phyloP scores from a whole-genome alignment of 2,329 filamentous ascomycete species.

The Arthrobotrys megalospora region DNA sequence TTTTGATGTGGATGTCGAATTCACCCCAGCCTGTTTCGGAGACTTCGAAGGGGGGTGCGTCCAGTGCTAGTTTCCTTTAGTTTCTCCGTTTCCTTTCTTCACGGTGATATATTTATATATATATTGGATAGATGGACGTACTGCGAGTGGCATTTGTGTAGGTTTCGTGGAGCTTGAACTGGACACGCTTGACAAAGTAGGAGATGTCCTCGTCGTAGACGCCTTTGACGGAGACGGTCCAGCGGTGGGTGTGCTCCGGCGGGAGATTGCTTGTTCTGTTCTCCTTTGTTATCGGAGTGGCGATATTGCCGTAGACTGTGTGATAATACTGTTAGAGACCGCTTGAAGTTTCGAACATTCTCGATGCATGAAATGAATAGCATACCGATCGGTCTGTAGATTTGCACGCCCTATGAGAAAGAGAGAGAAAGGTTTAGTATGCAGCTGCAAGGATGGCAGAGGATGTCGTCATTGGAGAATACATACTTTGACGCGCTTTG shows the following conservation, averaged over 20 bases:
- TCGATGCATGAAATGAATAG: background rate
- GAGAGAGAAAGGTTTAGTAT: too few relatives aligned
- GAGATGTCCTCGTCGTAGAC: slow-evolving; percentile 91
- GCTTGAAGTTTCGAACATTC: too few relatives aligned
- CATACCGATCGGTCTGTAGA: slow-evolving; percentile 62
- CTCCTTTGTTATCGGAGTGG: slow-evolving; percentile 81
- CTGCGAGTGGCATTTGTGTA: slow-evolving; percentile 90
- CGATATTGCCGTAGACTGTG: slow-evolving; percentile 76
- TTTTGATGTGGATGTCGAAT: slow-evolving; percentile 94
- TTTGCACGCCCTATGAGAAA: slow-evolving; percentile 59
- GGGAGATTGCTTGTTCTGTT: slow-evolving; percentile 83
- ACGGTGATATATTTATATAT: background rate
- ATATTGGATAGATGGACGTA: slow-evolving; percentile 40
- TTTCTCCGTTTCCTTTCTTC: slow-evolving; percentile 5
- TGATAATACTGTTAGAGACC: background rate
- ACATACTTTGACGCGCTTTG: slow-evolving; percentile 61
- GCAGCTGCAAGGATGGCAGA: background rate
- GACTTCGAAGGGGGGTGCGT: slow-evolving; percentile 85
- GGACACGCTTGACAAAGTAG: slow-evolving; percentile 95
- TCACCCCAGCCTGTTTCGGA: slow-evolving; percentile 97
- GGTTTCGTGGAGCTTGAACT: slow-evolving; percentile 98
- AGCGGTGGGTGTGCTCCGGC: slow-evolving; percentile 94
- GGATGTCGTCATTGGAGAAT: slow-evolving; percentile 2
- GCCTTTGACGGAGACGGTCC: slow-evolving; percentile 93
- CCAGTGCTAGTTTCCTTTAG: slow-evolving; percentile 71